Evolutionary conservation across 2,329 filamentous ascomycete species (phyloP), one percentile per base, ranked within the genome.

Genomic region (Metarhizium robertsii): DNA sequence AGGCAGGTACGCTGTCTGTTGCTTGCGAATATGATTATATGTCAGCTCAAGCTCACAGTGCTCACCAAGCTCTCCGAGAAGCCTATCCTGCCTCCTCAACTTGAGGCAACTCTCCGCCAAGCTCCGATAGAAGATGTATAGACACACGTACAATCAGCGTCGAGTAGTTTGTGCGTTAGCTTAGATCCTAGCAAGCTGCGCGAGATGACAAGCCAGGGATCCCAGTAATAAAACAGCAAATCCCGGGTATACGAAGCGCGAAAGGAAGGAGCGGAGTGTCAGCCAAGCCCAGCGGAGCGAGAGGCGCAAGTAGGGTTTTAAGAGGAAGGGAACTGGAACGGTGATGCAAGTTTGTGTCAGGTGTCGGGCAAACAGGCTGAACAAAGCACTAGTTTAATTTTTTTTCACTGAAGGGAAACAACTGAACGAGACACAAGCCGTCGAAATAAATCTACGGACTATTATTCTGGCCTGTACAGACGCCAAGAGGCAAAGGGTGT

Each of bases 261-360:
- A 52, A 14, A 45, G 32, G 34, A 42, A 25, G 32, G n/a, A 11
- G 47, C 30, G 45, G 38, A 46, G 25, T n/a, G 11, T 30, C 45
- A 49, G 18, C 16, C 52, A 53, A 40, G 45, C 8, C 10, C 1
- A 20, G 36, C 47, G 20, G 20, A 46, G 20, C 47, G 48, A 18
- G 45, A n/a, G 52, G 52, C 52, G 46, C 32, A 50, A 53, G n/a
- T 20, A 48, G 55, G 55, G 14, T 53, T 54, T 56, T 53, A 56
- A 46, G 32, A 53, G 50, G 20, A 1, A 45, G 20, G 10, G 5
- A 29, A 38, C 13, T 43, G 45, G 38, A 53, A 38, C 6, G 30
- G 8, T n/a, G 11, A 13, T 18, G 45, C 6, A 30, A 43, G n/a
- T n/a, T 32, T 45, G 47, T 29, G 46, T 25, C 6, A 3, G 20